Base-by-base conservation (phyloP, 1,284 basidiomycete genomes). In the Trichosporon coremiiforme region DNA sequence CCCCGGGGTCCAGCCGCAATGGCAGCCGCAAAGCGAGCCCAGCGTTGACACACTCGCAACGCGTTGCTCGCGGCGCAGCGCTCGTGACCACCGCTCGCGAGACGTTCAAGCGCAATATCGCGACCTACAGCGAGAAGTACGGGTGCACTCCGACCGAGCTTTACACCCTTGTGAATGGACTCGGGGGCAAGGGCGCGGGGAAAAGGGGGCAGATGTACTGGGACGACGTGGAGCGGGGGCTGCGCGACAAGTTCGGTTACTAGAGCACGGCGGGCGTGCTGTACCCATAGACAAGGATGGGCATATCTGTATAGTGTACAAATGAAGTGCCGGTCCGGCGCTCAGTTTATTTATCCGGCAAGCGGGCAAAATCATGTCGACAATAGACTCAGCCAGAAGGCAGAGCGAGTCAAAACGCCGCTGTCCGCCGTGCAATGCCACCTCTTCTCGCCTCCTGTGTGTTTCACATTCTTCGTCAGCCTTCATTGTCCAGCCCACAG, bases 71-170 rank as follows among this genome's bases (percentile, higher is more conserved):
- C 57, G 57, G 57, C 6, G 57, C 57, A 17, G 29, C 29, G 31
- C 17, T 62, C 15, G 57, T 62, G 7, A 33, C 57, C 3, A 6
- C 57, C 17, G 57, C 57, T 13, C 57, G 57, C 31, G 57, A 62
- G 15, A n/a, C 57, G 31, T 62, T 33, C 57, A 62, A 62, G 31
- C 29, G 29, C 29, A 31, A 62, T 31, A 62, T 62, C 17, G 4
- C 12, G 22, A 17, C 57, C 57, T 62, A 62, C 57, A 62, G 57
- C 31, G n/a, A 62, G 31, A 62, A 62, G 57, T 62, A 62, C 33
- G 57, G 57, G 57, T 62, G 57, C 29, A 22, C 57, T 31, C 57
- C 57, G 57, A 62, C 57, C 31, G 57, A 62, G 57, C 57, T 62
- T 31, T 62, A 33, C 31, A 33, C 31, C 1, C 35, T 62, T n/a